Conservation (phyloP, 2,329 filamentous ascomycete genomes). For the Daldinia sp. region DNA sequence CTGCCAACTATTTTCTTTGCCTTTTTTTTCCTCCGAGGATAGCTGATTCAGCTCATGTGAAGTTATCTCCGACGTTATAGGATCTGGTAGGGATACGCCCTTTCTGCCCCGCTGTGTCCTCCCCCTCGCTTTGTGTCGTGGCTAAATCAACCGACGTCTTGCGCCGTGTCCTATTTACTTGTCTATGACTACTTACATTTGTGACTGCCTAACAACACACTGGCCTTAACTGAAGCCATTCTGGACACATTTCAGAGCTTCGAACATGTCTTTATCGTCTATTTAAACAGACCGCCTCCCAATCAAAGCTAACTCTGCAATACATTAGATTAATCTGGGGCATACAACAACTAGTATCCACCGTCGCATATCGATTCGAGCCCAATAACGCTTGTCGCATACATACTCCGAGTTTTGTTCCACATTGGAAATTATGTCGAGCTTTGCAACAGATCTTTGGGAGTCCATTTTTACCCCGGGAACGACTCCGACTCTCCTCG, state of each 20-base stretch:
- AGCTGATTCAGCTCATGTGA: not conserved
- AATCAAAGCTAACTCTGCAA: slow-evolving; percentile 11
- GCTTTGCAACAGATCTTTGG: slow-evolving; percentile 82
- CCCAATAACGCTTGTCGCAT: slow-evolving; percentile 41
- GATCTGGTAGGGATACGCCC: slow-evolving; percentile 12
- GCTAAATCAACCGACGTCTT: slow-evolving; percentile 40
- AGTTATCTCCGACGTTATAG: slow-evolving; percentile 10
- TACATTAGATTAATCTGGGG: slow-evolving; percentile 17
- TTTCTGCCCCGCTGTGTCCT: slow-evolving; percentile 37
- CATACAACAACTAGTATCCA: slow-evolving; percentile 18
- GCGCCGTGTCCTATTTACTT: slow-evolving; percentile 23
- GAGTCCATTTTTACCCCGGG: slow-evolving; percentile 94
- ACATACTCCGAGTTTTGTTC: slow-evolving; percentile 19
- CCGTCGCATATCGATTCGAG: slow-evolving; percentile 42
- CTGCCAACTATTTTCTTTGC: slow-evolving; percentile 13
- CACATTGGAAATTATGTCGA: slow-evolving; percentile 61
- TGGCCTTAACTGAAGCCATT: slow-evolving; percentile 30
- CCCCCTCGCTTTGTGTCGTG: slow-evolving; percentile 33
- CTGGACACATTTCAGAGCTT: not conserved
- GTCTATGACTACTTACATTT: slow-evolving; percentile 16
- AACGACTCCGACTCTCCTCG: slow-evolving; percentile 85
- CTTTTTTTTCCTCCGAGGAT: slow-evolving; percentile 1
- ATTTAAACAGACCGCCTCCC: slow-evolving; percentile 2
- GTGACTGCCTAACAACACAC: slow-evolving; percentile 41
- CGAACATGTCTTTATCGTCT: not conserved